A percentile compares a stretch with the other conserved stretches of the same genome.
Conservation (phyloP, 176 grass and related monocot genomes). For the Tillandsia leiboldiana region DNA sequence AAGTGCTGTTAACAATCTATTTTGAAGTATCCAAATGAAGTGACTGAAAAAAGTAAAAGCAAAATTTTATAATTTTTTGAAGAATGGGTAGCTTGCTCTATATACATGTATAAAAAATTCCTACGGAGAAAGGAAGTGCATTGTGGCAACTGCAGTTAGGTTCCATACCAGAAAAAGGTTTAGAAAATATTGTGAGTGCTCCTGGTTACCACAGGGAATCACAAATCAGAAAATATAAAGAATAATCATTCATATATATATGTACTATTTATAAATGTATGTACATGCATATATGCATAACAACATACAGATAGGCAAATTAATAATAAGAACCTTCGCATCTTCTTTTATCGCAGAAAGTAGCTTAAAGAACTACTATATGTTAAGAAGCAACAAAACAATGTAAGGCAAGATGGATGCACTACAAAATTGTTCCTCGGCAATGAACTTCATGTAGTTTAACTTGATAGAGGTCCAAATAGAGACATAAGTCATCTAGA, state of each 20-base stretch:
- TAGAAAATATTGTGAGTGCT: no score
- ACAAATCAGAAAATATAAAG: no score
- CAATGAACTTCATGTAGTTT: slow-evolving; percentile 15
- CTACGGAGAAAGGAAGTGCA: no score
- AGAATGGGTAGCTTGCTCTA: no score
- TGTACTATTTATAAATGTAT: no score
- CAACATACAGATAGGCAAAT: neutral
- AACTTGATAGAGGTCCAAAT: slow-evolving; percentile 15
- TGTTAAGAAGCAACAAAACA: neutral
- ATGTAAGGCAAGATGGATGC: neutral
- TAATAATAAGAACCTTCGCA: neutral
- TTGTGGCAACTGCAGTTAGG: no score
- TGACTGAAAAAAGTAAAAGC: neutral
- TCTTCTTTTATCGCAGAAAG: neutral
- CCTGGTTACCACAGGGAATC: no score
- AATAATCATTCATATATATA: no score
- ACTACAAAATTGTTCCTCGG: neutral
- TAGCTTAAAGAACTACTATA: neutral
- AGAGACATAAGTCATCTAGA: slow-evolving; percentile 3
- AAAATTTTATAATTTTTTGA: no score
- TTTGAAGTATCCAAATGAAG: neutral
- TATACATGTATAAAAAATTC: no score
- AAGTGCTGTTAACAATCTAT: neutral
- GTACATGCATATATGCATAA: no score
- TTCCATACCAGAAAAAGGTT: no score